Percentiles rank a stretch among this genome's conserved stretches.
These are phyloP conservation scores for Pichia membranifaciens DNA, from an alignment of 805 yeast genomes.

Conservation along the genomic window DNA sequence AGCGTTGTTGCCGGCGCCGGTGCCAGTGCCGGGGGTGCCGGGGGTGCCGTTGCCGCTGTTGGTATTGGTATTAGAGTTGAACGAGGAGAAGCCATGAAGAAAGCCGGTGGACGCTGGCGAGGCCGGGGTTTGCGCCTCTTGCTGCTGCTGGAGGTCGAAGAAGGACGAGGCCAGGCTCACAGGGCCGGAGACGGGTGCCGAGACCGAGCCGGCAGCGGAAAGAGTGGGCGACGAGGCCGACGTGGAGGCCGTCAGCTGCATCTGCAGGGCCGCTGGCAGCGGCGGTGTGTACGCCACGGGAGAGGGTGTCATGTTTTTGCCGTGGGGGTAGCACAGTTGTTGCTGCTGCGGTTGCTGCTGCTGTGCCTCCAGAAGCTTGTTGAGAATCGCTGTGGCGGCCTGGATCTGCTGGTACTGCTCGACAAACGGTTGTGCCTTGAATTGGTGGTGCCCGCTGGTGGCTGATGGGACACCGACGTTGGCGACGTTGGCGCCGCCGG, in stretches of 20 bases:
- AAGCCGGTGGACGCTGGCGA: neutral
- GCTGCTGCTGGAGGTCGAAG: conserved; percentile 1
- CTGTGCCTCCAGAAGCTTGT: conserved; percentile 4
- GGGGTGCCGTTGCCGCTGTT: neutral
- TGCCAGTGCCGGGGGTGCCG: neutral
- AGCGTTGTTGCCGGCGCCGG: neutral
- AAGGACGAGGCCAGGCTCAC: conserved; percentile 1
- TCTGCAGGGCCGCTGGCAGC: no score
- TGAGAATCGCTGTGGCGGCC: conserved; percentile 5
- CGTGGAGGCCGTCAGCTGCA: no score
- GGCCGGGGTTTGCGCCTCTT: neutral
- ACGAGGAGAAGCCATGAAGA: neutral
- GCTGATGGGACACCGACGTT: conserved; percentile 11
- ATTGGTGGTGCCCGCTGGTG: neutral
- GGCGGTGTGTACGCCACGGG: neutral
- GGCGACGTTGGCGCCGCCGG: conserved; percentile 9
- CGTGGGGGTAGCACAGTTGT: no score
- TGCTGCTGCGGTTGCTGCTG: neutral
- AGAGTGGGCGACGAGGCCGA: neutral
- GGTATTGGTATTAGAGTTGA: neutral
- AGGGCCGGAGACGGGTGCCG: neutral
- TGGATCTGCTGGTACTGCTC: conserved; percentile 13
- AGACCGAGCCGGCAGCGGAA: neutral
- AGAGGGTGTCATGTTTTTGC: neutral
- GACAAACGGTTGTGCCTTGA: conserved; percentile 15